These are phyloP conservation scores for Rachicladosporium sp. DNA, from an alignment of 2,329 filamentous ascomycete species.

Conservation along the genomic window DNA sequence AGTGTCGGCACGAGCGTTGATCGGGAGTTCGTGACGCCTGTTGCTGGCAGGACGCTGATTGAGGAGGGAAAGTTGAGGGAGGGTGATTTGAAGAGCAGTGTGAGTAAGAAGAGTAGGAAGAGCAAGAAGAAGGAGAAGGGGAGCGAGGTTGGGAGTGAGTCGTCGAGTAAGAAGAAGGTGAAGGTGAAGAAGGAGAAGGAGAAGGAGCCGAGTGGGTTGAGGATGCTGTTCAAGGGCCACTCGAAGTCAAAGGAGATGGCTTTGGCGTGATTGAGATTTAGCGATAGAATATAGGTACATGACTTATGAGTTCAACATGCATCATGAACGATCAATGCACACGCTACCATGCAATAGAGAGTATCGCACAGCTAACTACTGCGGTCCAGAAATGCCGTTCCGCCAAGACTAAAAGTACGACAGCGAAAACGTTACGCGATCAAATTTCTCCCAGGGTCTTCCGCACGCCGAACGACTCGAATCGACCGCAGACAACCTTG, in stretches of 20 bases:
- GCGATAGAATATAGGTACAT: too few species aligned
- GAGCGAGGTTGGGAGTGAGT: slow-evolving; percentile 11
- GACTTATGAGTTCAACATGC: too few species aligned
- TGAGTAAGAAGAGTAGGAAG: slow-evolving; percentile 12
- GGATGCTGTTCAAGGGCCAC: slow-evolving; percentile 28
- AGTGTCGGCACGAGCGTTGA: slow-evolving; percentile 50
- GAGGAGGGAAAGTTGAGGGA: slow-evolving; percentile 36
- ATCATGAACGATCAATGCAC: too few species aligned
- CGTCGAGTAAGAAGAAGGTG: slow-evolving; percentile 22
- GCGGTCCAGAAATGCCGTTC: too few species aligned
- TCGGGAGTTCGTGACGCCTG: slow-evolving; percentile 52
- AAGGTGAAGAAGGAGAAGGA: slow-evolving; percentile 15
- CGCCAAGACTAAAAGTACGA: too few species aligned
- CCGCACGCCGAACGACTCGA: too few species aligned
- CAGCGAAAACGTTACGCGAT: too few species aligned
- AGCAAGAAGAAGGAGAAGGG: slow-evolving; percentile 21
- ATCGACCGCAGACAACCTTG: too few species aligned
- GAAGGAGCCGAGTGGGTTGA: slow-evolving; percentile 31
- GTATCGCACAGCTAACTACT: too few species aligned
- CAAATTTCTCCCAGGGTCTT: too few species aligned
- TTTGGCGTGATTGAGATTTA: too few species aligned
- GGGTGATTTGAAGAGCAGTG: slow-evolving; percentile 29
- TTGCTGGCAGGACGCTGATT: slow-evolving; percentile 35
- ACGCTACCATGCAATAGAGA: too few species aligned
- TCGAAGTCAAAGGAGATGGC: slow-evolving; percentile 5